Evolutionary conservation across 192 early-diverging fungal species (phyloP).

Genomic region (Piromyces finnis): DNA sequence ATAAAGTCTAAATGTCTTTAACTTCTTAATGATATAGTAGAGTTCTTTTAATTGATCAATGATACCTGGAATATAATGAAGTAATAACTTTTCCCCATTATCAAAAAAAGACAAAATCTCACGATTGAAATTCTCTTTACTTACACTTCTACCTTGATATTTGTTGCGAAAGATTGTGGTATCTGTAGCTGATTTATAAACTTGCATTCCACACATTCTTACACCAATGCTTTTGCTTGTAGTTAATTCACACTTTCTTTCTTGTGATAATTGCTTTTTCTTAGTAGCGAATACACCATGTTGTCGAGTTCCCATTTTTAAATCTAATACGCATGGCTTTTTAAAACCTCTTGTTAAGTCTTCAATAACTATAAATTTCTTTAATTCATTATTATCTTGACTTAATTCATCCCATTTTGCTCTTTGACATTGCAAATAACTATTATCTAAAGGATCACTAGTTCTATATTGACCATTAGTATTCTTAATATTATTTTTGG

Average conservation of each 20-base stretch:
- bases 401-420: not conserved
- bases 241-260: conserved; percentile 74
- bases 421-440: not conserved
- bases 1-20: conserved; percentile 81
- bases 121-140: conserved; percentile 54
- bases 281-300: conserved; percentile 73
- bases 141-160: conserved; percentile 81
- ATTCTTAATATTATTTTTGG: not conserved
- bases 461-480: not conserved
- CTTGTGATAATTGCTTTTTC: conserved; percentile 73
- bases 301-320: conserved; percentile 98
- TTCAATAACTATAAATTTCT: not conserved
- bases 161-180: conserved; percentile 81
- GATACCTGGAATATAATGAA: conserved; percentile 66
- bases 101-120: conserved; percentile 69
- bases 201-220: conserved; percentile 96
- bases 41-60: conserved; percentile 57
- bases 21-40: conserved; percentile 48
- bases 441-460: not conserved
- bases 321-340: conserved; percentile 85
- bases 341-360: conserved; percentile 28
- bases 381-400: not conserved
- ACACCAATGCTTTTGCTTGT: conserved; percentile 86
- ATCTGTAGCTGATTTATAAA: conserved; percentile 56
- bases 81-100: conserved; percentile 55